These are phyloP conservation scores for Candida coquimbonensis DNA, from an alignment of 805 yeast genomes.

Conservation along the genomic window DNA sequence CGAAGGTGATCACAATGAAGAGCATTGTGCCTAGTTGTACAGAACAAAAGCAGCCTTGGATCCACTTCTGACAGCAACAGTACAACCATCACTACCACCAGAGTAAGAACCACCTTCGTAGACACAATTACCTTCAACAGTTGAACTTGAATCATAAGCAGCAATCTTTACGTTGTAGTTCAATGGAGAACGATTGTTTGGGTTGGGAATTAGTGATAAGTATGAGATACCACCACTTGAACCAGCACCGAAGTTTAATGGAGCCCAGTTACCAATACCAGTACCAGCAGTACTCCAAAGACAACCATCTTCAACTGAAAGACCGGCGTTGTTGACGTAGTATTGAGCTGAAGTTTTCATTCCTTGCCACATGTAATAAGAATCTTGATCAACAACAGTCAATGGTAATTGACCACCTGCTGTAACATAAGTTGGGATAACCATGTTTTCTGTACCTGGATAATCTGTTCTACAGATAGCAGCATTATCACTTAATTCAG, in stretches of 20 bases:
- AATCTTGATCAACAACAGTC: conserved; percentile 71
- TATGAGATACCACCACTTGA: conserved; percentile 59
- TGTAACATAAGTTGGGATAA: conserved; percentile 75
- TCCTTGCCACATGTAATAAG: conserved; percentile 80
- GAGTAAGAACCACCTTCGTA: conserved; percentile 73
- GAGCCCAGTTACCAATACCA: conserved; percentile 97
- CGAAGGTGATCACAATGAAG: too few relatives aligned
- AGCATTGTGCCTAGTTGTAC: conserved; percentile 23
- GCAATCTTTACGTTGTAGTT: conserved; percentile 73
- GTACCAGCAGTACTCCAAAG: conserved; percentile 82
- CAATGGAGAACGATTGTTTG: conserved; percentile 67
- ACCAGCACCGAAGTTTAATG: conserved; percentile 92
- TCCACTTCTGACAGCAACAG: conserved; percentile 58
- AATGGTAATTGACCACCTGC: conserved; percentile 62
- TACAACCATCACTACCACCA: conserved; percentile 76
- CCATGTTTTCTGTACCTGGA: conserved; percentile 99
- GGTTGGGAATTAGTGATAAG: conserved; percentile 90
- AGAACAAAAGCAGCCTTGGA: conserved; percentile 51
- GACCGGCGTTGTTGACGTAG: conserved; percentile 97
- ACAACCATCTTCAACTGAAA: conserved; percentile 83
- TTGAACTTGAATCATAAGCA: conserved; percentile 49
- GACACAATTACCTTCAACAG: conserved; percentile 62
- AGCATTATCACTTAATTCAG: conserved; percentile 56
- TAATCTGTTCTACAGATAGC: conserved; percentile 97
- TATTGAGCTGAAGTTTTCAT: conserved; percentile 87